phyloP scores from a whole-genome alignment of 2,329 filamentous ascomycete genomes.

The Byssochlamys sp. region DNA sequence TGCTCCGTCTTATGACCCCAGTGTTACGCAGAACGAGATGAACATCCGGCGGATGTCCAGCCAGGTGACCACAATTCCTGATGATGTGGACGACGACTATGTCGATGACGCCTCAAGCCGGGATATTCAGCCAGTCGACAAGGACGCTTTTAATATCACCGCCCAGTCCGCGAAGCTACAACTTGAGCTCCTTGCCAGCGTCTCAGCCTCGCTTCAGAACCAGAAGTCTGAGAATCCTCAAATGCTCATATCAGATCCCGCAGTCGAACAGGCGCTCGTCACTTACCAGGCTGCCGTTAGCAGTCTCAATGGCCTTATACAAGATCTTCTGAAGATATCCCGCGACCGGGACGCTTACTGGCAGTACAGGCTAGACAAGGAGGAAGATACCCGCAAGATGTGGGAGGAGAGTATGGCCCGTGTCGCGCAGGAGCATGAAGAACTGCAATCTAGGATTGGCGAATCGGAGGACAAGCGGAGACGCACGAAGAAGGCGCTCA shows the following conservation, averaged over 20 bases:
- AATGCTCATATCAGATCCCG: conserved; percentile 64
- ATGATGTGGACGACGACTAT: conserved; percentile 63
- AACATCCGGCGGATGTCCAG: conserved; percentile 35
- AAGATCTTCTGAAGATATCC: conserved; percentile 82
- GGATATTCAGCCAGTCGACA: conserved; percentile 63
- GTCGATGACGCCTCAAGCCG: conserved; percentile 71
- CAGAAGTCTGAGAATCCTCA: conserved; percentile 62
- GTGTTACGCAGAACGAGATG: conserved; percentile 41
- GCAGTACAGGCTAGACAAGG: conserved; percentile 87
- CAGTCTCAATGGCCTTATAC: conserved; percentile 73
- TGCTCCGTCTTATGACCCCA: conserved; percentile 47
- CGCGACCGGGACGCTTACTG: conserved; percentile 91
- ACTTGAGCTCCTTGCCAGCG: conserved; percentile 76
- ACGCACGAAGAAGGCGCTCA: conserved; percentile 77
- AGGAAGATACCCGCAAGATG: conserved; percentile 82
- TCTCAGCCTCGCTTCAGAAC: conserved; percentile 68
- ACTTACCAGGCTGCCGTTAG: conserved; percentile 85
- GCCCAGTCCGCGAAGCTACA: conserved; percentile 90
- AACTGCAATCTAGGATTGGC: conserved; percentile 75
- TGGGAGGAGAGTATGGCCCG: conserved; percentile 99
- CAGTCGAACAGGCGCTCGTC: conserved; percentile 64
- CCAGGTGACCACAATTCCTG: conserved; percentile 42
- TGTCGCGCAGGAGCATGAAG: conserved; percentile 88
- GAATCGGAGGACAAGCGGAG: conserved; percentile 85
- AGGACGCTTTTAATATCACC: conserved; percentile 93